These are phyloP conservation scores for Stachybotrys chartarum DNA, from an alignment of 2,329 filamentous ascomycete genomes.

Conservation along the genomic window DNA sequence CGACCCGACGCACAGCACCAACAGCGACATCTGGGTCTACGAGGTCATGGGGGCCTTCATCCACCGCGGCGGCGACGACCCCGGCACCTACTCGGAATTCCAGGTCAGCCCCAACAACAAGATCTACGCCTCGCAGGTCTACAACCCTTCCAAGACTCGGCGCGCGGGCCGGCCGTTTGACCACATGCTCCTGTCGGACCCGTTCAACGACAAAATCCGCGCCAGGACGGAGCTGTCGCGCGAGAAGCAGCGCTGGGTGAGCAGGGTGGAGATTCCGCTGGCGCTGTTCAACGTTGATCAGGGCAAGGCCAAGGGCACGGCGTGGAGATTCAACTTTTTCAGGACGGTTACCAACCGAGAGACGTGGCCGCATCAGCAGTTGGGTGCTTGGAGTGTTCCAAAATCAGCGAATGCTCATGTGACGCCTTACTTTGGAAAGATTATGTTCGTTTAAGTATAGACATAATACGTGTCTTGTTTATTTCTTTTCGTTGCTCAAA, in stretches of 20 bases:
- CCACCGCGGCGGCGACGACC: conserved; percentile 35
- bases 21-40: conserved; percentile 40
- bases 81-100: conserved; percentile 42
- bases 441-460: conserved; percentile 25
- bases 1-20: conserved; percentile 32
- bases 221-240: conserved; percentile 31
- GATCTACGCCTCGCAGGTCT: conserved; percentile 44
- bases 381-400: conserved; percentile 39
- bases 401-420: conserved; percentile 40
- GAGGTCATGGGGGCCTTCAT: conserved; percentile 46
- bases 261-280: conserved; percentile 34
- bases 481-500: conserved; percentile 6
- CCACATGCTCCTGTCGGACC: conserved; percentile 31
- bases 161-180: conserved; percentile 33
- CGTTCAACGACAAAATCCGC: conserved; percentile 31
- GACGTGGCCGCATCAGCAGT: conserved; percentile 34
- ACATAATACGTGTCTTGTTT: not conserved
- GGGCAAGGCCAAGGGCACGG: conserved; percentile 31
- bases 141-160: conserved; percentile 40
- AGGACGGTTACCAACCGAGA: conserved; percentile 34
- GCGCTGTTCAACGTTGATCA: conserved; percentile 41
- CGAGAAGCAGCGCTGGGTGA: conserved; percentile 29
- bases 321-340: conserved; percentile 48
- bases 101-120: conserved; percentile 44
- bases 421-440: conserved; percentile 35